phyloP scores from a whole-genome alignment of 495 filamentous ascomycete genomes.

The Podospora bellae-mahoneyi region DNA sequence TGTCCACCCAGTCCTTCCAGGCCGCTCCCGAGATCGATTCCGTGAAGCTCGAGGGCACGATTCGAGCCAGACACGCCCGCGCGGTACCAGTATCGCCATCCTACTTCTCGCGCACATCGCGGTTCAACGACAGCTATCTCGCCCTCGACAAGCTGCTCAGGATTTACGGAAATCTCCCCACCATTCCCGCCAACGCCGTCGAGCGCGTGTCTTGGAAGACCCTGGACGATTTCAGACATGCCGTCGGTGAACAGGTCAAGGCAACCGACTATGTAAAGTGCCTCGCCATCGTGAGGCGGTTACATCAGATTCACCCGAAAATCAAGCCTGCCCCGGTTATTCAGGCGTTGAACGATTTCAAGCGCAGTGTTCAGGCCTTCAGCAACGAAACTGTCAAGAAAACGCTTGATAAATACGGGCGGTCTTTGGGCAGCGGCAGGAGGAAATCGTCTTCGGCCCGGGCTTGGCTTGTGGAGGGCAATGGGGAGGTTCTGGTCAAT shows the following conservation, averaged over 20 bases:
- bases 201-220: constrained; percentile 83
- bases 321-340: constrained; percentile 68
- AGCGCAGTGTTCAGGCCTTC: constrained; percentile 69
- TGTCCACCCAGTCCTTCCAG: constrained; percentile 23
- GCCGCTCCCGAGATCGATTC: constrained; percentile 22
- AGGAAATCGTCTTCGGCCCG: constrained; percentile 81
- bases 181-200: constrained; percentile 57
- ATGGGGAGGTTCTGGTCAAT: constrained; percentile 85
- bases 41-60: neutral
- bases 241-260: constrained; percentile 72
- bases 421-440: constrained; percentile 72
- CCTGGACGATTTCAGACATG: constrained; percentile 67
- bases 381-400: constrained; percentile 53
- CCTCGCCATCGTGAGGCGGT: constrained; percentile 66
- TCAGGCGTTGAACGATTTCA: constrained; percentile 62
- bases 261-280: constrained; percentile 75
- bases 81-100: constrained; percentile 80
- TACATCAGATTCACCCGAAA: constrained; percentile 82
- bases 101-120: constrained; percentile 84
- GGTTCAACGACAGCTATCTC: constrained; percentile 83
- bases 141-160: constrained; percentile 64
- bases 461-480: constrained; percentile 85
- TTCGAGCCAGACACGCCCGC: constrained; percentile 48
- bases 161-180: constrained; percentile 68
- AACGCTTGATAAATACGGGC: constrained; percentile 67